Base-by-base conservation (phyloP, 805 yeast species). In the Cephaloascus fragrans region DNA sequence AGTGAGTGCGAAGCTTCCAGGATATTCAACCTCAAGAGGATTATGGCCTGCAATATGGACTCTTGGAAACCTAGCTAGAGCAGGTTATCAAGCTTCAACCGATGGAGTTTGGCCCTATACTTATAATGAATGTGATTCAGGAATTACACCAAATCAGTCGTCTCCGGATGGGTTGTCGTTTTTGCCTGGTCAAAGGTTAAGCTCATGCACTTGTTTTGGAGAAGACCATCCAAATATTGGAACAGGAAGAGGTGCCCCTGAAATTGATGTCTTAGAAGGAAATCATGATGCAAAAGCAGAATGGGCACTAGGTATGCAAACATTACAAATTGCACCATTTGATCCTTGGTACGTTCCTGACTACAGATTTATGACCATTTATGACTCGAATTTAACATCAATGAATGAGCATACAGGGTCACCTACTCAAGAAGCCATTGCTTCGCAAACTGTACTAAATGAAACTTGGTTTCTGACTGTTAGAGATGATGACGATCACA, bases 301-400 rank as follows among this genome's bases (percentile, higher is more conserved):
- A 53, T 5, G 49, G 17, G 16, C 26, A 6, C 18, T 31, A n/a
- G 50, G 51, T 14, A 51, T 67, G 12, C 71, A 66, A 45, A 62
- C 72, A 1, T 47, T 56, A 36, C 69, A 67, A 42, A 55, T 63
- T n/a, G 69, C 71, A 4, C 69, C 71, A 9, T 59, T 62, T 47
- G 71, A 67, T 41, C 53, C 63, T 19, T 64, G 70, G 69, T 62
- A 61, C 50, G 47, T 56, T 41, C 69, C 71, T 3, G 68, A 64
- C 41, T 63, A 63, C 44, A 51, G 56, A 35, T 62, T 52, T 36
- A 47, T 64, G 39, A 39, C 47, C 19, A 56, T 65, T 29, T 39
- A 49, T 26, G 48, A 62, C 41, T 16, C 33, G 19, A 49, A 52
- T 18, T 43, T 56, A 12, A 63, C 69, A 6, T 46, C 56, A 17